Percentiles rank a stretch among this genome's conserved stretches.
Conservation (phyloP, 495 filamentous ascomycete genomes). For the Trichocladium uniseriatum region DNA sequence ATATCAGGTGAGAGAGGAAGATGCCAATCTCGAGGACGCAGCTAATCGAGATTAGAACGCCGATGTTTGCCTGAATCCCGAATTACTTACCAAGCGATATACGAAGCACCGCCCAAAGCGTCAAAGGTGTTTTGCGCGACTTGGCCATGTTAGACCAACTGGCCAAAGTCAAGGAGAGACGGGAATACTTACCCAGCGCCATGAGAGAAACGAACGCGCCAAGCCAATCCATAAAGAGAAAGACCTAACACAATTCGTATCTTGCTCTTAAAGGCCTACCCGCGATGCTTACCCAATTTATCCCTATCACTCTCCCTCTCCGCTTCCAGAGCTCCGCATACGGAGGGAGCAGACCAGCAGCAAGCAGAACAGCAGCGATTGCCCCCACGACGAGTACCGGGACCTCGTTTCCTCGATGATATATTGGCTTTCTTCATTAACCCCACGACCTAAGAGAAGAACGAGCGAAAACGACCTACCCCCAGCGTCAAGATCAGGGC, state of each 20-base stretch:
- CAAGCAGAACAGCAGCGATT: constrained; percentile 59
- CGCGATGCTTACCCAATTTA: constrained; percentile 39
- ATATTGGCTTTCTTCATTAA: constrained; percentile 32
- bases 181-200: constrained; percentile 47
- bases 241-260: constrained; percentile 36
- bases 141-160: constrained; percentile 4
- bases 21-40: constrained; percentile 59
- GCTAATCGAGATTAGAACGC: constrained; percentile 22
- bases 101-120: constrained; percentile 57
- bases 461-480: constrained; percentile 25
- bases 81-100: constrained; percentile 52
- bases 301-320: constrained; percentile 57
- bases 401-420: constrained; percentile 40
- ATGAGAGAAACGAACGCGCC: constrained; percentile 71
- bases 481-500: constrained; percentile 54
- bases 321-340: constrained; percentile 68
- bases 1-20: constrained; percentile 57
- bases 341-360: constrained; percentile 60
- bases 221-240: constrained; percentile 58
- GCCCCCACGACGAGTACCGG: constrained; percentile 55
- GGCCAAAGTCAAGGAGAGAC: not conserved
- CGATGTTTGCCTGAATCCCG: not conserved
- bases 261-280: not conserved
- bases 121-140: constrained; percentile 65
- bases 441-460: not conserved